Percentiles rank a stretch among this genome's conserved stretches.
These are phyloP conservation scores for Pestalotiopsis sp. DNA, from an alignment of 2,329 filamentous ascomycete genomes.

Conservation along the genomic window DNA sequence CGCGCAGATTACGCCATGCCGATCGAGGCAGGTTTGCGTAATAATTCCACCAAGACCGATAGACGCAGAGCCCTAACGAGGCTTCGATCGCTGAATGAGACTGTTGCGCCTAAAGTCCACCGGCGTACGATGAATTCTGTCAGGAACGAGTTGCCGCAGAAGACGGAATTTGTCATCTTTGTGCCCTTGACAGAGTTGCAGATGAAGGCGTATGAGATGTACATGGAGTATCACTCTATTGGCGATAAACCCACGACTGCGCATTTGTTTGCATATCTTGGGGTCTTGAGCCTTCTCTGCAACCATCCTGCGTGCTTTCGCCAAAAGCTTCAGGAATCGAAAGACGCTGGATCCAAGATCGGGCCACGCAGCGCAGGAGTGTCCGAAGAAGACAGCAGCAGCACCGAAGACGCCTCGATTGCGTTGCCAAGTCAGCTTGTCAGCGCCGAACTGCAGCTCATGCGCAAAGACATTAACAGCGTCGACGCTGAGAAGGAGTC, in stretches of 20 bases:
- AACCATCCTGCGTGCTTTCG: slow-evolving; percentile 55
- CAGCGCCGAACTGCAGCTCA: slow-evolving; percentile 35
- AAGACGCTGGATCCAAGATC: slow-evolving; percentile 16
- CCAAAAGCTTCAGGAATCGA: slow-evolving; percentile 32
- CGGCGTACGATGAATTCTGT: slow-evolving; percentile 70
- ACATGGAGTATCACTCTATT: slow-evolving; percentile 32
- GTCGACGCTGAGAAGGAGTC: slow-evolving; percentile 57
- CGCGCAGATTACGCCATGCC: slow-evolving; percentile 69
- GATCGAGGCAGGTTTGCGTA: slow-evolving; percentile 72
- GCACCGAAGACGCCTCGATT: slow-evolving; percentile 13
- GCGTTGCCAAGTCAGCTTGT: slow-evolving; percentile 33
- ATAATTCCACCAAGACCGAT: slow-evolving; percentile 60
- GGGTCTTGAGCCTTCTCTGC: slow-evolving; percentile 50
- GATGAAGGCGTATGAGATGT: slow-evolving; percentile 59
- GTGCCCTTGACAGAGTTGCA: slow-evolving; percentile 72
- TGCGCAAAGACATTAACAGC: slow-evolving; percentile 33
- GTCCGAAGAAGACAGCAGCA: slow-evolving; percentile 8
- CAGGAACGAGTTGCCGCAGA: slow-evolving; percentile 68
- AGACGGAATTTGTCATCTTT: slow-evolving; percentile 81
- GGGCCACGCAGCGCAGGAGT: background rate
- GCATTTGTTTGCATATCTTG: slow-evolving; percentile 35
- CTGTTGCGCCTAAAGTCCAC: slow-evolving; percentile 78
- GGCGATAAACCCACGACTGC: slow-evolving; percentile 21
- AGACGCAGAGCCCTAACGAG: slow-evolving; percentile 65
- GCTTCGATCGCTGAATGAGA: slow-evolving; percentile 70